Evolutionary conservation across 2,329 filamentous ascomycete genomes (phyloP), one percentile per base, ranked within the genome.

Genomic region (Elsinoe australis): DNA sequence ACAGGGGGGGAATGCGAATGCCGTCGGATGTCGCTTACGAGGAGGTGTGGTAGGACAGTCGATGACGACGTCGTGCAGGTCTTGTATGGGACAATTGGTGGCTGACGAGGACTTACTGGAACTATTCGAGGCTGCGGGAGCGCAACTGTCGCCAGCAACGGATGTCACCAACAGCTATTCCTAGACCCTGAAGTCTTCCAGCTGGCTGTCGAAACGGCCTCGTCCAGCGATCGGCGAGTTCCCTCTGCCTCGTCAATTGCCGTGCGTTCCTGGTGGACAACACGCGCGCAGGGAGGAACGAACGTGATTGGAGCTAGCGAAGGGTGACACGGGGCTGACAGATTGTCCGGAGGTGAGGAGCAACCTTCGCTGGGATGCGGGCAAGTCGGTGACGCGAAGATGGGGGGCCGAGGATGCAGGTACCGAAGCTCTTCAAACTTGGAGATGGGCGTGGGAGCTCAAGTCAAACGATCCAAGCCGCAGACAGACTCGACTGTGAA

Each of bases 81-180:
- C 17, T 19, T 10, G 36, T 44, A 31, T 32, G 21, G 39, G 39
- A 44, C 24, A 44, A 31, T 44, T 17, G 26, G 22, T 31, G 39
- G 39, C 22, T 44, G 39, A 44, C 24, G 26, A 26, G 22, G 26
- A 44, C 39, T 44, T 17, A 44, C 39, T n/a, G 22, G 36, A 41
- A 26, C 21, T 32, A 46, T 33, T 10, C 26, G 19, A 29, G 19
- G 38, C 44, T 47, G 12, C 14, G 15, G 31, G 10, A 29, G 18
- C n/a, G 38, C 38, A 18, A 42, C 24, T 21, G 38, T 35, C 14
- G 29, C 21, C 29, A 24, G 31, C 31, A 47, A 44, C 26, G 39
- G 39, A 21, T 44, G 39, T 44, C 39, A 44, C 39, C 39, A 44
- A 44, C 39, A 44, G 39, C 24, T 44, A 24, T n/a, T 19, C 22